A percentile compares a stretch with the other conserved stretches of the same genome.
phyloP scores from a whole-genome alignment of 139 green algal species.

The Chlorella sorokiniana region DNA sequence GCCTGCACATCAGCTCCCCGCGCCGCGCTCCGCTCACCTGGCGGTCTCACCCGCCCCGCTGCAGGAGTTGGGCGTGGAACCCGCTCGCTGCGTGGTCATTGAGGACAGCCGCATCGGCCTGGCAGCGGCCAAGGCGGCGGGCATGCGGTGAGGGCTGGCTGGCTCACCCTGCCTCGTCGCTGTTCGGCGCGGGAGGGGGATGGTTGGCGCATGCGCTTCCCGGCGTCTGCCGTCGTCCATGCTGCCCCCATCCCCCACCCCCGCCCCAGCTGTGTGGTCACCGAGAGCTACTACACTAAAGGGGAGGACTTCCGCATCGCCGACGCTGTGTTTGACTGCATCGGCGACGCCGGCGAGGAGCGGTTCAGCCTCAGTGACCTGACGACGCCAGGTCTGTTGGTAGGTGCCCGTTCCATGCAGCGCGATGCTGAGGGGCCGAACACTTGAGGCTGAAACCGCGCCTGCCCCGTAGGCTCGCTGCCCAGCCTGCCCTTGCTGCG shows the following conservation, averaged over 20 bases:
- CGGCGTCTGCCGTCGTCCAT: background rate
- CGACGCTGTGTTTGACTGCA: conserved; percentile 82
- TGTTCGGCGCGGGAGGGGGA: too few relatives aligned
- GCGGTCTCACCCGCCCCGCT: background rate
- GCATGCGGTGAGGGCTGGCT: conserved; percentile 91
- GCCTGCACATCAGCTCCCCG: too few relatives aligned
- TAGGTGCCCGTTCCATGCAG: background rate
- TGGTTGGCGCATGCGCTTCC: background rate
- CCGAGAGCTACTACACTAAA: conserved; percentile 72
- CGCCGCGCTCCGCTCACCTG: too few relatives aligned
- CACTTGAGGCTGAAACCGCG: background rate
- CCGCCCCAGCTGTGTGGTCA: conserved; percentile 67
- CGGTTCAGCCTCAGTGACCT: conserved; percentile 78
- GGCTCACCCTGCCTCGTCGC: too few relatives aligned
- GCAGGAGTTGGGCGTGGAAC: conserved; percentile 72
- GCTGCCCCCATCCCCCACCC: background rate
- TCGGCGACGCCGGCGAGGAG: conserved; percentile 79
- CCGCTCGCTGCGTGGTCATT: conserved; percentile 86
- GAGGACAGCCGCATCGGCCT: conserved; percentile 96
- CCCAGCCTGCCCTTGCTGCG: background rate
- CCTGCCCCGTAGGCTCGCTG: background rate
- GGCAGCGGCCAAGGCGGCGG: conserved; percentile 88
- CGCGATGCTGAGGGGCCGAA: too few relatives aligned
- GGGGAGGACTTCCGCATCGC: conserved; percentile 65
- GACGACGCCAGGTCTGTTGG: conserved; percentile 47